These are phyloP conservation scores for Durotheca rogersii DNA, from an alignment of 495 filamentous ascomycete species.

Conservation along the genomic window DNA sequence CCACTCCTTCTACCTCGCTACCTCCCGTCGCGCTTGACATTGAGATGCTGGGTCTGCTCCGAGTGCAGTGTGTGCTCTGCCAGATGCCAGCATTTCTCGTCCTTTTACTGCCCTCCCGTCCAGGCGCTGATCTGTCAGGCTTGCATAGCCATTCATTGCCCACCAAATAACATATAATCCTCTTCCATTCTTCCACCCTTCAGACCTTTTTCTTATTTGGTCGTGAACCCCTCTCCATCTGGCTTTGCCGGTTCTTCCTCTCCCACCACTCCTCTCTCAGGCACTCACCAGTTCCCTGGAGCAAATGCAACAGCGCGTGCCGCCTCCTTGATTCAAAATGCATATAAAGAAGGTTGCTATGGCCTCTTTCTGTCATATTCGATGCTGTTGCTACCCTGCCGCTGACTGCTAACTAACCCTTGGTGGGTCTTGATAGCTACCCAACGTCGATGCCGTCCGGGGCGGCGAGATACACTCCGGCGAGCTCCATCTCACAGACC, in stretches of 20 bases:
- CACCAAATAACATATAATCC: conserved; percentile 5
- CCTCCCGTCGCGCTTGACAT: background rate
- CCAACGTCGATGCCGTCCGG: conserved; percentile 35
- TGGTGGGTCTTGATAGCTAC: conserved; percentile 29
- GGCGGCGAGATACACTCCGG: conserved; percentile 36
- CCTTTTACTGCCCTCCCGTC: no score
- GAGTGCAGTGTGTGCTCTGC: conserved; percentile 8
- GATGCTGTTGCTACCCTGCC: conserved; percentile 2
- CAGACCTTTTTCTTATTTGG: no score
- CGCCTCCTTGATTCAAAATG: conserved; percentile 13
- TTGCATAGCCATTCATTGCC: background rate
- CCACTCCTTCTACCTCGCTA: conserved; percentile 2
- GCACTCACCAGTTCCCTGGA: conserved; percentile 13
- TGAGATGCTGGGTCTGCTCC: conserved; percentile 26
- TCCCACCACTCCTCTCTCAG: no score
- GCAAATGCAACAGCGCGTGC: conserved; percentile 26
- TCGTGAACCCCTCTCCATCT: no score
- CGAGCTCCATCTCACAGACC: conserved; percentile 36
- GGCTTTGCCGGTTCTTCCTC: no score
- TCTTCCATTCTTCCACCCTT: conserved; percentile 42
- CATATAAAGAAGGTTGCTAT: conserved; percentile 29
- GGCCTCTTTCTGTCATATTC: background rate
- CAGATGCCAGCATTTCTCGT: conserved; percentile 5
- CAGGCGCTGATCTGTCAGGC: background rate
- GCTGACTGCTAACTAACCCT: no score